Base-by-base conservation (phyloP, 352 stramenopile species). In the Phytophthora cryptogea region DNA sequence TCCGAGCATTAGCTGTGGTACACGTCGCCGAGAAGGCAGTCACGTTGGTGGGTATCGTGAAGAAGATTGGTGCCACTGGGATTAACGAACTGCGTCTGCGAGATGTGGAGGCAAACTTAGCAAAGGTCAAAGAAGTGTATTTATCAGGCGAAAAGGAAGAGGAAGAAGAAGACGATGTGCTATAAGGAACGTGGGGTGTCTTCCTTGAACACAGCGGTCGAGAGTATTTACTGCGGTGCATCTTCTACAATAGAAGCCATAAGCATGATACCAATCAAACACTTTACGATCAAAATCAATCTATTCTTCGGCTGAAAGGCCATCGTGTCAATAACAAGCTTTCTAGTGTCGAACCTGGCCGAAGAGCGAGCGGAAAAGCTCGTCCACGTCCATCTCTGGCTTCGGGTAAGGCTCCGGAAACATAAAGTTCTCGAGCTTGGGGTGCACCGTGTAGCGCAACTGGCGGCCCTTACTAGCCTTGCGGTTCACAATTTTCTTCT, bases 381-480 rank as follows among this genome's bases (percentile, higher is more conserved):
- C 87, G 42, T 89, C 80, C 8, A 90, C 72, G 54, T 95, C 85
- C 72, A 95, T 92, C 47, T 87, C 78, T 10, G 83, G 74, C 35
- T 74, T 77, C 5, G 78, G 75, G 50, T 89, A 90, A 62, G 87
- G 87, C 45, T 94, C 83, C 0, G 87, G 87, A 54, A 94, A 95
- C 87, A 94, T 95, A 43, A 95, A 95, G 66, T 95, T 93, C 59
- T 95, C 84, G 23, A 95, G 76, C 70, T 95, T 95, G 0, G 87
- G 83, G 65, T 94, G 83, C 30, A 94, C 85, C 8, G 74, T 90
- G 73, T 90, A 95, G 53, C 86, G 84, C 47, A 95, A 59, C 55
- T 89, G 74, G 27, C 87, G 83, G 37, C 87, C 87, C 51, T 95
- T 95, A 53, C 85, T 94, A 10, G 85, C 87, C 61, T 94, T 94